A percentile compares a stretch with the other conserved stretches of the same genome.
phyloP scores from a whole-genome alignment of 495 filamentous ascomycete species.

The Darksidea phi region DNA sequence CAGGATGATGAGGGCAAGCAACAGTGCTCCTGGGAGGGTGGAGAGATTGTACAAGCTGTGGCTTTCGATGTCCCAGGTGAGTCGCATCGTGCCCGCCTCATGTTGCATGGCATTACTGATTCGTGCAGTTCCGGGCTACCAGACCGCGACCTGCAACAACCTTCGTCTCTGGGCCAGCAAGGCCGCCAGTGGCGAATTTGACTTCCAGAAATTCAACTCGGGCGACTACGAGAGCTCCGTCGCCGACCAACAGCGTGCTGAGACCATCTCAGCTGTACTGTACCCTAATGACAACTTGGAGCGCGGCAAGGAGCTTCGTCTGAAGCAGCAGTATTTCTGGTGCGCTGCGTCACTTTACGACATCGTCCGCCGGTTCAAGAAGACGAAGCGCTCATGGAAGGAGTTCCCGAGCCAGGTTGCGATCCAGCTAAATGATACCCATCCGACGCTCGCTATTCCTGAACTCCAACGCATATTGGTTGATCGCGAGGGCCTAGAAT shows the following conservation, averaged over 20 bases:
- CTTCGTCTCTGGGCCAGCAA: conserved; percentile 95
- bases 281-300: conserved; percentile 98
- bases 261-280: conserved; percentile 95
- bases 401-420: conserved; percentile 94
- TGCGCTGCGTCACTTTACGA: conserved; percentile 94
- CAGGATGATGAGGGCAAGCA: conserved; percentile 74
- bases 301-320: conserved; percentile 89
- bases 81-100: conserved; percentile 1
- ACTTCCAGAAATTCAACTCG: conserved; percentile 99
- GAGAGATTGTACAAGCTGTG: conserved; percentile 87
- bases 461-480: conserved; percentile 90
- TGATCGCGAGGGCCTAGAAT: conserved; percentile 84
- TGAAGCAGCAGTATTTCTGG: conserved; percentile 99
- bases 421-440: conserved; percentile 97
- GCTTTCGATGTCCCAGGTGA: conserved; percentile 86
- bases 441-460: conserved; percentile 93
- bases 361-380: conserved; percentile 97
- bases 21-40: conserved; percentile 76
- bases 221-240: conserved; percentile 98
- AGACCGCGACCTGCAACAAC: conserved; percentile 91
- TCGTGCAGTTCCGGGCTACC: conserved; percentile 70
- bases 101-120: conserved; percentile 14
- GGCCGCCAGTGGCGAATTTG: conserved; percentile 93
- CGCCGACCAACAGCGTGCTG: conserved; percentile 89
- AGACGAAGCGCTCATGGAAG: conserved; percentile 84